A percentile compares a stretch with the other conserved stretches of the same genome.
Conservation (phyloP, 345 rosid genomes). For the Anastatica hierochuntica region DNA sequence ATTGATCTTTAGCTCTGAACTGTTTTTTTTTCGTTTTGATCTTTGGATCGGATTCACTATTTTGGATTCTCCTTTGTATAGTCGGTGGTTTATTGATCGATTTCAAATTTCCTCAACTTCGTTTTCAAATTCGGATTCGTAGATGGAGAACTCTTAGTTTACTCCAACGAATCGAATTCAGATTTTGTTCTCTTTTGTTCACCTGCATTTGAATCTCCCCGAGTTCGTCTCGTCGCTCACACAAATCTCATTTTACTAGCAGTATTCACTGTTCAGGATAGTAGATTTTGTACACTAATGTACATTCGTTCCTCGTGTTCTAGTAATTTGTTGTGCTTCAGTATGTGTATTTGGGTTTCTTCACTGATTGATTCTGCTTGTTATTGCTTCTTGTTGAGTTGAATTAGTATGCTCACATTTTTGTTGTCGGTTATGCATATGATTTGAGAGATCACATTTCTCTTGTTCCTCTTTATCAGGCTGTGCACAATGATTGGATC, state of each 20-base stretch:
- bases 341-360: too few relatives aligned
- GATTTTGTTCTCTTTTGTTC: neutral
- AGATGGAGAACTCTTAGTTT: neutral
- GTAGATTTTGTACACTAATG: neutral
- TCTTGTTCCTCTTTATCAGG: too few relatives aligned
- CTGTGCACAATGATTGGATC: conserved; percentile 43
- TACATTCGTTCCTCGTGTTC: neutral
- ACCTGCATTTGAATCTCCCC: too few relatives aligned
- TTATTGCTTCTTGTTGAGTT: too few relatives aligned
- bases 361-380: conserved; percentile 5
- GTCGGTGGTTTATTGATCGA: neutral
- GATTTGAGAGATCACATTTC: too few relatives aligned
- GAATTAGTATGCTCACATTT: too few relatives aligned
- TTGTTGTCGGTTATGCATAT: too few relatives aligned
- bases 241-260: neutral
- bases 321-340: neutral
- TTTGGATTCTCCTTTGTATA: neutral
- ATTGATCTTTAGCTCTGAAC: conserved; percentile 7
- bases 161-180: neutral
- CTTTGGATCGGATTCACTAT: neutral
- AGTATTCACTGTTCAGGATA: neutral
- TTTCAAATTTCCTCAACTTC: too few relatives aligned
- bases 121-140: conserved; percentile 10
- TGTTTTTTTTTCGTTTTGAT: neutral
- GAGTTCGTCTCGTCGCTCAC: conserved; percentile 1